Base-by-base conservation (phyloP, 1,284 basidiomycete species). In the Microbotryomycetes sp. region DNA sequence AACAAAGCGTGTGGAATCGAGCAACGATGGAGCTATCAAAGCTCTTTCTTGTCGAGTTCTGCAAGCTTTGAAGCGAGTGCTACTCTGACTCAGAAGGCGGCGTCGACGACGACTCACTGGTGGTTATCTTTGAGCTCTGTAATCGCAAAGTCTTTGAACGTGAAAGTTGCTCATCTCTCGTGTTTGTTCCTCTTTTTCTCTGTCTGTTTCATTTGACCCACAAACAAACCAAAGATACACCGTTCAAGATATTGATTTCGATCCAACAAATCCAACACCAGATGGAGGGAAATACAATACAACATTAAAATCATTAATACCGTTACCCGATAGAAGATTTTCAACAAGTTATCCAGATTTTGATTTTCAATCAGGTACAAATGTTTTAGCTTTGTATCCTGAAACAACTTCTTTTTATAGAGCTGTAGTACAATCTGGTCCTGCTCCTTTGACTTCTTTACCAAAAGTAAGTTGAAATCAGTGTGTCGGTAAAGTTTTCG, bases 401-500 rank as follows among this genome's bases (percentile, higher is more conserved):
- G 80, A 80, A 46, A 81, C 80, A 7, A 80, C 79, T 0, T 73
- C 74, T 0, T 80, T 81, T 67, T 81, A 81, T 69, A 71, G 72
- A 6, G 79, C 78, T 2, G 74, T 73, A 1, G 76, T 81, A 54
- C 66, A 77, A 2, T 51, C 53, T 0, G 64, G 63, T 1, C 69
- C 70, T 28, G 53, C 45, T 2, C 42, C 54, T 4, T 1, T 57
- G 22, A 29, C 29, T 7, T 14, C 9, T 54, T 29, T 7, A 22
- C 12, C 52, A n/a, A 49, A 49, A 23, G 36, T 42, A 19, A 42
- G 36, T 19, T 42, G 12, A 19, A 19, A 42, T 42, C 49, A 25
- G 36, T 19, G 48, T 14, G 14, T 49, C 48, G 48, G 9, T 26
- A 22, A 23, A 9, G 14, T 23, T 9, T 49, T 26, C 22, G 47